Conservation (phyloP, 2,329 filamentous ascomycete species). For the Sclerotinia glacialis region DNA sequence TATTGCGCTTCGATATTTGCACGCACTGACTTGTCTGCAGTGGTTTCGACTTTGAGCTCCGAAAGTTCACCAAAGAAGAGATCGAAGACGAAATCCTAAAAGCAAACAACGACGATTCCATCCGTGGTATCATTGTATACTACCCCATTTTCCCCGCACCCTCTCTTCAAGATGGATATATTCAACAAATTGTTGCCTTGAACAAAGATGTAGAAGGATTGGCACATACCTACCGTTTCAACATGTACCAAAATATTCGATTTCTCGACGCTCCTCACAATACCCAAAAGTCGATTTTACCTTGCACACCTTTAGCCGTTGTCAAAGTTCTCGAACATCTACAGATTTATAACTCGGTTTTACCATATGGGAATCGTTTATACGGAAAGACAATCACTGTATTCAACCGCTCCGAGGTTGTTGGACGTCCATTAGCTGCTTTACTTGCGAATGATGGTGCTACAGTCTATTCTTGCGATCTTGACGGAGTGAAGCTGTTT, state of each 20-base stretch:
- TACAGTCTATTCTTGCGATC: conserved; percentile 89
- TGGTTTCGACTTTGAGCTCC: conserved; percentile 86
- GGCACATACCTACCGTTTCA: conserved; percentile 90
- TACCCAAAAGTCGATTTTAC: conserved; percentile 84
- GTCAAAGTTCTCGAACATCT: conserved; percentile 97
- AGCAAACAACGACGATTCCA: conserved; percentile 72
- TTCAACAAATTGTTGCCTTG: conserved; percentile 89
- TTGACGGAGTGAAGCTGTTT: conserved; percentile 89
- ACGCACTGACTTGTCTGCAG: conserved; percentile 45
- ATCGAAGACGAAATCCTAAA: conserved; percentile 85
- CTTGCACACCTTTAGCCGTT: conserved; percentile 91
- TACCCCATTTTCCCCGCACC: conserved; percentile 88
- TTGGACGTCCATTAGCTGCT: conserved; percentile 87
- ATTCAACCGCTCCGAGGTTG: conserved; percentile 94
- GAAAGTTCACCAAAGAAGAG: conserved; percentile 77
- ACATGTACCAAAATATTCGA: conserved; percentile 99
- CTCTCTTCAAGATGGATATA: conserved; percentile 84
- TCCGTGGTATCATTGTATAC: conserved; percentile 94
- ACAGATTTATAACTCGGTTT: conserved; percentile 92
- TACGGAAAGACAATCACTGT: conserved; percentile 94
- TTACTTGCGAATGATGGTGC: conserved; percentile 95
- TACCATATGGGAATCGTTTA: conserved; percentile 87
- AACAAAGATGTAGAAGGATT: conserved; percentile 95
- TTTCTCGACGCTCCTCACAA: conserved; percentile 80
- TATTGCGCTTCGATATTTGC: neutral